Conservation (phyloP, 106 monocot genomes). For the Agapanthus africanus region DNA sequence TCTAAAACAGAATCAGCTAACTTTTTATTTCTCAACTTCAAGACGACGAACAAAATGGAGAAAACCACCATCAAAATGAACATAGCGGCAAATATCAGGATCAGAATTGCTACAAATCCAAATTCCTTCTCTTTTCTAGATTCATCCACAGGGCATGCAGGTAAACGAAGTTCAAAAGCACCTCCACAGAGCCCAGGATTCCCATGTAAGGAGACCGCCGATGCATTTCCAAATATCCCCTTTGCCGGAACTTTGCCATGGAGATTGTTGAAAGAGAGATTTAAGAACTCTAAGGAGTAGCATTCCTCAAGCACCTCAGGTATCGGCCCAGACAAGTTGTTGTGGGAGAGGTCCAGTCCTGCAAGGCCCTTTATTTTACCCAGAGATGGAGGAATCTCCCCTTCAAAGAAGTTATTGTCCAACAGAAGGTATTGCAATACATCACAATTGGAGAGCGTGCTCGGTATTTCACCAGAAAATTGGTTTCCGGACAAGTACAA, state of each 20-base stretch:
- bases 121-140: background rate
- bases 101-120: background rate
- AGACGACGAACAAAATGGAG: background rate
- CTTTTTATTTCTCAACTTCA: background rate
- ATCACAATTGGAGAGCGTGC: background rate
- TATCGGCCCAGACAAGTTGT: slow-evolving; percentile 13
- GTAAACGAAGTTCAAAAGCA: background rate
- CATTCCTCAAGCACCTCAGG: slow-evolving; percentile 2
- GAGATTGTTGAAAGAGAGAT: slow-evolving; percentile 20
- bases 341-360: slow-evolving; percentile 12
- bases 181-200: slow-evolving; percentile 10
- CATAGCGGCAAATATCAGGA: background rate
- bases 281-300: background rate
- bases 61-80: background rate
- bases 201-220: background rate
- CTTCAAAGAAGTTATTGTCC: slow-evolving; percentile 11
- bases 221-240: slow-evolving; percentile 4
- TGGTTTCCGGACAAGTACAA: slow-evolving; percentile 6
- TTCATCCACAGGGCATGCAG: background rate
- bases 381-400: slow-evolving; percentile 17
- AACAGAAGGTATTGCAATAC: background rate
- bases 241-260: slow-evolving; percentile 6
- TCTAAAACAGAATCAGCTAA: background rate
- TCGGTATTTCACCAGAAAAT: slow-evolving; percentile 9
- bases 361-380: slow-evolving; percentile 10